Evolutionary conservation across 345 rosid species (phyloP).

Genomic region (Hevea brasiliensis): DNA sequence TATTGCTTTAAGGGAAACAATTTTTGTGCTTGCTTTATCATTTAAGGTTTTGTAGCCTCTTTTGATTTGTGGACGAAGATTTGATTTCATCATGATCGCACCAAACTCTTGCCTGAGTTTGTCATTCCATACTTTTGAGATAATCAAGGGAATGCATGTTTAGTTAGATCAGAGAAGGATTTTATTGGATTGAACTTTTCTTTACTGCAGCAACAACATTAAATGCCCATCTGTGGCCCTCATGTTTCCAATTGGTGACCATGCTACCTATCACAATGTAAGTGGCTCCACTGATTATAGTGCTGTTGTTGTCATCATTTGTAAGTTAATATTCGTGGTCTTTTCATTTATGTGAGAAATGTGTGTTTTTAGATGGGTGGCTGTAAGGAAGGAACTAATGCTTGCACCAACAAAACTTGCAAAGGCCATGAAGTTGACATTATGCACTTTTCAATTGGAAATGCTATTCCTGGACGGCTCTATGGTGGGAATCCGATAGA

Average conservation of each 20-base stretch:
- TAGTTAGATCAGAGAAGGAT: constrained; percentile 1
- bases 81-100: neutral
- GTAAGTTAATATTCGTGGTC: neutral
- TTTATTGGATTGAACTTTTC: constrained; percentile 15
- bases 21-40: neutral
- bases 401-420: constrained; percentile 86
- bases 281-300: constrained; percentile 23
- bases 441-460: constrained; percentile 96
- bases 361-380: constrained; percentile 81
- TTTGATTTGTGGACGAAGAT: neutral
- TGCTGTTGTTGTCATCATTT: neutral
- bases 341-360: constrained; percentile 1
- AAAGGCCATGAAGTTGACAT: constrained; percentile 96
- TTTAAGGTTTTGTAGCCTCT: neutral
- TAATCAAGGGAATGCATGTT: constrained; percentile 6
- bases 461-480: constrained; percentile 94
- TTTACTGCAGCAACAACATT: constrained; percentile 56
- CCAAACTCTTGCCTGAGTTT: constrained; percentile 1
- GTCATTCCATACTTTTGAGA: constrained; percentile 4
- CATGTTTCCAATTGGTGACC: constrained; percentile 88
- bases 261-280: constrained; percentile 84
- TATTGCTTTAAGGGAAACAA: neutral
- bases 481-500: constrained; percentile 91
- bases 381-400: constrained; percentile 57
- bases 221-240: constrained; percentile 90